Conservation (phyloP, 305 asterid species). For the Coffea humblotiana region DNA sequence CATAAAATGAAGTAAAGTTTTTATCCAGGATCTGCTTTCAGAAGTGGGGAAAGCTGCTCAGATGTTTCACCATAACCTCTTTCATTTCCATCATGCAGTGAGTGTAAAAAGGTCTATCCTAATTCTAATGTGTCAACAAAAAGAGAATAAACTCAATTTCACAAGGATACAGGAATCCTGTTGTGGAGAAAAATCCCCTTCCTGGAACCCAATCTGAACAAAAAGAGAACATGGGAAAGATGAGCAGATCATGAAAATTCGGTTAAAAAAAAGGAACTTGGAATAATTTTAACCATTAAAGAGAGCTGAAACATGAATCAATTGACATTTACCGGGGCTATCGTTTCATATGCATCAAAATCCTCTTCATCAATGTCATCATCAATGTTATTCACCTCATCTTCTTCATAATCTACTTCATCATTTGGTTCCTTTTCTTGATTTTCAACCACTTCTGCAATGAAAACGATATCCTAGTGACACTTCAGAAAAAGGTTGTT, state of each 20-base stretch:
- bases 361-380: slow-evolving; percentile 69
- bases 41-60: not conserved
- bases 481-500: not conserved
- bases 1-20: not conserved
- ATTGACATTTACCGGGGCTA: slow-evolving; percentile 40
- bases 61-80: not conserved
- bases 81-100: not conserved
- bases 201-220: slow-evolving; percentile 50
- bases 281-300: not conserved
- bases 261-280: not conserved
- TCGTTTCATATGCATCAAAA: slow-evolving; percentile 55
- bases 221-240: slow-evolving; percentile 15
- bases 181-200: slow-evolving; percentile 37
- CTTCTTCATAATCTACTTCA: slow-evolving; percentile 58
- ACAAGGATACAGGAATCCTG: slow-evolving; percentile 69
- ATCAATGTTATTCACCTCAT: slow-evolving; percentile 69
- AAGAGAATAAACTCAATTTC: slow-evolving; percentile 12
- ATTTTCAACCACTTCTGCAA: slow-evolving; percentile 45
- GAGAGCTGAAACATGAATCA: not conserved
- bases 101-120: not conserved
- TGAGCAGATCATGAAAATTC: not conserved
- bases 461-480: slow-evolving; percentile 17
- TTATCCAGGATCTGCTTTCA: not conserved
- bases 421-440: slow-evolving; percentile 56
- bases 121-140: not conserved